Evolutionary conservation across 805 yeast species (phyloP).

Genomic region (Cyberlindnera japonica): DNA sequence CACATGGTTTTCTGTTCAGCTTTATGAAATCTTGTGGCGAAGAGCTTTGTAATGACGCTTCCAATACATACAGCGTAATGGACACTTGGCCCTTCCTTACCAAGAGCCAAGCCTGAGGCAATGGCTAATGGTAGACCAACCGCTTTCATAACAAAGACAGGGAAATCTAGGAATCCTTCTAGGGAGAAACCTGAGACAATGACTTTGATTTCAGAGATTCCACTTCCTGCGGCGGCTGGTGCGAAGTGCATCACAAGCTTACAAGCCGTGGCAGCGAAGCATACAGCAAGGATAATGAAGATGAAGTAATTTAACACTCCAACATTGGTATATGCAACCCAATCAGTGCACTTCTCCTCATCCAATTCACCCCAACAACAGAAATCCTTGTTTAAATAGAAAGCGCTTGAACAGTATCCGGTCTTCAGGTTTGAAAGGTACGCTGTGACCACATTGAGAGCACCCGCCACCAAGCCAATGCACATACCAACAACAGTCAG

Average conservation of each 20-base stretch:
- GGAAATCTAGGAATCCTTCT: conserved; percentile 69
- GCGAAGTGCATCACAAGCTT: conserved; percentile 65
- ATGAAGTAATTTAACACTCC: conserved; percentile 47
- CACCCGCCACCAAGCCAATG: conserved; percentile 83
- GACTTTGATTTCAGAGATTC: conserved; percentile 94
- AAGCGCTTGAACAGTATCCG: conserved; percentile 71
- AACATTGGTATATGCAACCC: conserved; percentile 63
- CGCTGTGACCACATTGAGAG: conserved; percentile 76
- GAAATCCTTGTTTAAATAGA: conserved; percentile 68
- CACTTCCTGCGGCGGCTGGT: conserved; percentile 95
- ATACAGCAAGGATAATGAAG: conserved; percentile 56
- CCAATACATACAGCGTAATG: conserved; percentile 99
- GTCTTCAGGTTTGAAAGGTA: conserved; percentile 75
- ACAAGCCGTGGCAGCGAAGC: conserved; percentile 65
- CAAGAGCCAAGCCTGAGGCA: conserved; percentile 89
- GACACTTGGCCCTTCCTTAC: conserved; percentile 98
- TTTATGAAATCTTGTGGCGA: conserved; percentile 17
- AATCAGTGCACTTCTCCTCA: conserved; percentile 50
- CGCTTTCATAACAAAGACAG: conserved; percentile 71
- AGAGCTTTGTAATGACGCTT: conserved; percentile 28
- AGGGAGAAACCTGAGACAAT: conserved; percentile 86
- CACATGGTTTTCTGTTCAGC: conserved; percentile 16
- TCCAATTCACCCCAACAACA: conserved; percentile 72
- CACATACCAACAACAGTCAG: conserved; percentile 69
- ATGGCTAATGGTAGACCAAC: conserved; percentile 85